Conservation (phyloP, 2,329 filamentous ascomycete genomes). For the Gremmenia infestans region DNA sequence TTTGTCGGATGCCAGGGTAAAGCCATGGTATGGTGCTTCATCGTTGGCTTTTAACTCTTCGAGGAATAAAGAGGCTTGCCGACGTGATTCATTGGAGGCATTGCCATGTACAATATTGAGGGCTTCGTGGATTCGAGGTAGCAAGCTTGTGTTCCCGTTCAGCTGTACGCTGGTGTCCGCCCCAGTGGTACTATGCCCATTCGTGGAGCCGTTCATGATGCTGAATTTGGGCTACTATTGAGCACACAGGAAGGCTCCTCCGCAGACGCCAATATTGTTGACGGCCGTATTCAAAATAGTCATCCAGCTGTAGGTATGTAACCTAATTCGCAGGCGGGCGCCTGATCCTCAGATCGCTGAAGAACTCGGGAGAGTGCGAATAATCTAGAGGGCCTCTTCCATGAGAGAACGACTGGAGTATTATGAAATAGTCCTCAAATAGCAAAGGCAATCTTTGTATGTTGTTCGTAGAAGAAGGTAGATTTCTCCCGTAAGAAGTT, state of each 20-base stretch:
- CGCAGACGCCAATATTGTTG: background rate
- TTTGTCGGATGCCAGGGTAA: conserved; percentile 70
- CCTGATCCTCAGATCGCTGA: conserved; percentile 6
- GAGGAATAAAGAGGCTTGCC: conserved; percentile 79
- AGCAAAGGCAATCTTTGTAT: background rate
- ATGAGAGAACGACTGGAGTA: background rate
- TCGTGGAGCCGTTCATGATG: conserved; percentile 27
- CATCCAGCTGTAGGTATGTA: conserved; percentile 11
- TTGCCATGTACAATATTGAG: conserved; percentile 82
- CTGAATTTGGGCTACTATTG: background rate
- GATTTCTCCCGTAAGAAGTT: background rate
- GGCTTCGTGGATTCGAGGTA: conserved; percentile 73
- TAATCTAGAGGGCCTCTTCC: background rate
- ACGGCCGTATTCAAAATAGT: conserved; percentile 7
- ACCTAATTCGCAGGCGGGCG: conserved; percentile 19
- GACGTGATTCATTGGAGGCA: conserved; percentile 74
- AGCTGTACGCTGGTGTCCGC: conserved; percentile 4
- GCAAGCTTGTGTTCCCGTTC: conserved; percentile 39
- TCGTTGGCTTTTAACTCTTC: conserved; percentile 76
- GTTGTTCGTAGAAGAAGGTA: background rate
- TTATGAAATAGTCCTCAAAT: background rate
- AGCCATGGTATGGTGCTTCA: conserved; percentile 81
- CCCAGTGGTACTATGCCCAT: conserved; percentile 14
- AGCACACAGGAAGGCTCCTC: background rate
- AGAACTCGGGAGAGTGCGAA: conserved; percentile 8